A percentile compares a stretch with the other conserved stretches of the same genome.
phyloP scores from a whole-genome alignment of 2,329 filamentous ascomycete species.

The Colletotrichum endophyticum region DNA sequence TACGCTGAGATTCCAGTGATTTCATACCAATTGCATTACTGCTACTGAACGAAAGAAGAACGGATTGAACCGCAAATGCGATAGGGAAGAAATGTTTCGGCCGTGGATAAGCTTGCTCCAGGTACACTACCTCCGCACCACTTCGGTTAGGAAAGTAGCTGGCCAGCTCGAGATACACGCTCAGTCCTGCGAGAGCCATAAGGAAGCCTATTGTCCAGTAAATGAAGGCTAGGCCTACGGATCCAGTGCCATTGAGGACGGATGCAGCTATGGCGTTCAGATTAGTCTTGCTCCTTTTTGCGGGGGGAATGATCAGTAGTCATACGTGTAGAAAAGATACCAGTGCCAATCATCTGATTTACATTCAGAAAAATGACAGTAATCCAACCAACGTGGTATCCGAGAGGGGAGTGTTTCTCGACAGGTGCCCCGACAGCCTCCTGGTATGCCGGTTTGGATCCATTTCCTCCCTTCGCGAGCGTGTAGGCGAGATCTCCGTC shows the following conservation, averaged over 20 bases:
- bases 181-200: slow-evolving; percentile 58
- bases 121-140: slow-evolving; percentile 69
- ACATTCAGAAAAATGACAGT: slow-evolving; percentile 66
- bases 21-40: slow-evolving; percentile 62
- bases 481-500: slow-evolving; percentile 48
- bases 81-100: slow-evolving; percentile 69
- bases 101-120: slow-evolving; percentile 70
- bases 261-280: slow-evolving; percentile 49
- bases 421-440: slow-evolving; percentile 67
- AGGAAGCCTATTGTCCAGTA: slow-evolving; percentile 70
- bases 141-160: slow-evolving; percentile 71
- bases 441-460: slow-evolving; percentile 56
- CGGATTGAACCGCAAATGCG: slow-evolving; percentile 67
- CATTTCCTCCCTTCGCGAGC: slow-evolving; percentile 51
- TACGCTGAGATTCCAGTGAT: neutral
- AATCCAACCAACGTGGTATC: slow-evolving; percentile 60
- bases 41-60: slow-evolving; percentile 69
- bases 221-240: slow-evolving; percentile 64
- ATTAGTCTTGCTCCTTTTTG: neutral
- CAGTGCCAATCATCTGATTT: slow-evolving; percentile 67
- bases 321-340: slow-evolving; percentile 66
- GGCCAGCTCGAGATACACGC: slow-evolving; percentile 67
- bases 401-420: slow-evolving; percentile 61
- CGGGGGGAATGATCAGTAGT: too few species aligned
- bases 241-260: slow-evolving; percentile 63